Evolutionary conservation across 2,329 filamentous ascomycete species (phyloP).

Genomic region (Exophiala viscosa): DNA sequence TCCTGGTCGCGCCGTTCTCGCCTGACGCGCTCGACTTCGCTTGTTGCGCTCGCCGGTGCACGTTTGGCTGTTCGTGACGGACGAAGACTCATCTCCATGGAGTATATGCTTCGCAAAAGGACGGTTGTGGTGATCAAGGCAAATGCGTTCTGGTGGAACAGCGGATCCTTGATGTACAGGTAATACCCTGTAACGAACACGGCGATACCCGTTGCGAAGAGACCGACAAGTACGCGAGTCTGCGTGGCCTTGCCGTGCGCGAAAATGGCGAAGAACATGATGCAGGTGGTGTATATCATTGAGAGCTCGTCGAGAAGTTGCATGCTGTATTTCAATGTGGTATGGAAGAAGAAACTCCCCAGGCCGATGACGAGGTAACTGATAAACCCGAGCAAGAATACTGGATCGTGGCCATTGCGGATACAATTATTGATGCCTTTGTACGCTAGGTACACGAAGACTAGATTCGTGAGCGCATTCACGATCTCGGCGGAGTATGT

Average conservation of each 20-base stretch:
- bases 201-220: slow-evolving; percentile 42
- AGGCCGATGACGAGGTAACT: slow-evolving; percentile 51
- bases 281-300: slow-evolving; percentile 59
- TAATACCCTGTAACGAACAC: slow-evolving; percentile 75
- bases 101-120: slow-evolving; percentile 68
- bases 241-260: slow-evolving; percentile 42
- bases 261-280: slow-evolving; percentile 63
- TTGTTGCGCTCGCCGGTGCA: no score
- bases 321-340: slow-evolving; percentile 51
- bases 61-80: slow-evolving; percentile 37
- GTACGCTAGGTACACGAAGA: slow-evolving; percentile 73
- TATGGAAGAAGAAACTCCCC: slow-evolving; percentile 51
- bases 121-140: slow-evolving; percentile 66
- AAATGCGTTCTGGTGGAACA: slow-evolving; percentile 77
- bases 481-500: slow-evolving; percentile 55
- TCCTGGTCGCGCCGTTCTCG: no score
- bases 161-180: slow-evolving; percentile 74
- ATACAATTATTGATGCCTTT: slow-evolving; percentile 61
- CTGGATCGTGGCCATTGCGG: slow-evolving; percentile 58
- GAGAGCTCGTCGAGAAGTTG: slow-evolving; percentile 58
- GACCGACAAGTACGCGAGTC: slow-evolving; percentile 58
- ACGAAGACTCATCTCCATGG: slow-evolving; percentile 66
- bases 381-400: slow-evolving; percentile 64
- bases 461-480: slow-evolving; percentile 74
- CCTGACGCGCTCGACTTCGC: no score